Conservation (phyloP, 2,329 filamentous ascomycete genomes). For the Zasmidium cellare region DNA sequence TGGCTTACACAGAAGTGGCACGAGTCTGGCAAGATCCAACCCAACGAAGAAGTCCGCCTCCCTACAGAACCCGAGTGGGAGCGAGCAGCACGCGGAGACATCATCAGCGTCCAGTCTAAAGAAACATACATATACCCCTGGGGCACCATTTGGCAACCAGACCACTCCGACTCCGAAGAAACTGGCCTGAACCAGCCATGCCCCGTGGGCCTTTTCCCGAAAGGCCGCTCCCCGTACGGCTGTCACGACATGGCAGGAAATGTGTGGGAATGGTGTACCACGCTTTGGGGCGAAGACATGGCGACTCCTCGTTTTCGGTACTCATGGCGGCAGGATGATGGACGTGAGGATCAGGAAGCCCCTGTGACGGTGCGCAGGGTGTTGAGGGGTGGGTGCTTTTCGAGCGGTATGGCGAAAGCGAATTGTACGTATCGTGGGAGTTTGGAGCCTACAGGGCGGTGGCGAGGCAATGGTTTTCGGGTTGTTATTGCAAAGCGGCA, state of each 20-base stretch:
- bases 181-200: background rate
- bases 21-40: background rate
- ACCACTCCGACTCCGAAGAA: conserved; percentile 4
- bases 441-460: conserved; percentile 6
- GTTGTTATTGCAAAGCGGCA: too few relatives aligned
- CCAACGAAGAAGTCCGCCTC: background rate
- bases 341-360: background rate
- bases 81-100: conserved; percentile 3
- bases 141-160: background rate
- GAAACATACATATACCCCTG: background rate
- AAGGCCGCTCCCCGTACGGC: background rate
- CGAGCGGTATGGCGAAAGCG: conserved; percentile 10
- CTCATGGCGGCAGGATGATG: background rate
- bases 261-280: conserved; percentile 12
- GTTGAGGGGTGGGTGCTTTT: conserved; percentile 13
- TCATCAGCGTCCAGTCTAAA: background rate
- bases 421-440: conserved; percentile 13
- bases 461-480: conserved; percentile 13
- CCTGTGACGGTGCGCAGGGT: background rate
- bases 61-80: conserved; percentile 12
- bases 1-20: conserved; percentile 2
- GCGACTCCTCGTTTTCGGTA: background rate
- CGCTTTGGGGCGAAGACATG: conserved; percentile 11
- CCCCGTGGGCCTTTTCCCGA: conserved; percentile 3
- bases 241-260: conserved; percentile 12